Percentiles rank a stretch among this genome's conserved stretches.
Conservation (phyloP, 2,329 filamentous ascomycete genomes). For the Fusarium chuoi region DNA sequence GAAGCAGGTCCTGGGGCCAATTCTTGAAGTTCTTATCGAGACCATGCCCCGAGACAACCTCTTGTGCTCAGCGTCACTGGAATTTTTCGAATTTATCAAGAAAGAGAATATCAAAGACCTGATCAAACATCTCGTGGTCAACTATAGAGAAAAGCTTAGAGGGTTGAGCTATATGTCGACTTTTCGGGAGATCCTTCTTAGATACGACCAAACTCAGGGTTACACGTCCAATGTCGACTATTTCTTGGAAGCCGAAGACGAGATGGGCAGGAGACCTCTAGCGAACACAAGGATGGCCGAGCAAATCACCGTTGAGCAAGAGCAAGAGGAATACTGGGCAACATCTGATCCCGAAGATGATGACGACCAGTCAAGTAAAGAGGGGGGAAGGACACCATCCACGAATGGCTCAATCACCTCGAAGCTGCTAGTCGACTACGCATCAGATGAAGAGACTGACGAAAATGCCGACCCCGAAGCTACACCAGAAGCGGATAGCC, state of each 20-base stretch:
- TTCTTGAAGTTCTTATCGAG: slow-evolving; percentile 83
- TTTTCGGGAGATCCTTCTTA: slow-evolving; percentile 78
- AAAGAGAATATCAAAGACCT: slow-evolving; percentile 83
- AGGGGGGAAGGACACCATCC: slow-evolving; percentile 49
- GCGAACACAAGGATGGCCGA: slow-evolving; percentile 72
- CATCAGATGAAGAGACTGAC: slow-evolving; percentile 84
- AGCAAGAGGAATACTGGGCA: slow-evolving; percentile 95
- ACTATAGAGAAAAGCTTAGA: slow-evolving; percentile 81
- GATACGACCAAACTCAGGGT: slow-evolving; percentile 82
- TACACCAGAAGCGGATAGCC: slow-evolving; percentile 31
- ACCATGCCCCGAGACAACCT: slow-evolving; percentile 94
- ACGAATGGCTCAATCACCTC: slow-evolving; percentile 71
- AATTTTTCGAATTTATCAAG: slow-evolving; percentile 92
- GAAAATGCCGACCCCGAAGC: slow-evolving; percentile 67
- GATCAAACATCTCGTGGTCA: slow-evolving; percentile 84
- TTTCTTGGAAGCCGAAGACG: slow-evolving; percentile 76
- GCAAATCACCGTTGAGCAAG: slow-evolving; percentile 77
- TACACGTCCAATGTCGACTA: slow-evolving; percentile 75
- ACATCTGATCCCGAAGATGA: slow-evolving; percentile 88
- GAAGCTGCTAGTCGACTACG: slow-evolving; percentile 89
- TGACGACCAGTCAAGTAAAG: slow-evolving; percentile 56
- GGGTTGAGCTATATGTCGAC: slow-evolving; percentile 84
- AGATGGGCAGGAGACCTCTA: slow-evolving; percentile 56
- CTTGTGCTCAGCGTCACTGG: slow-evolving; percentile 90
- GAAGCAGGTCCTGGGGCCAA: slow-evolving; percentile 82